Conservation (phyloP, 768 basidiomycete genomes). For the Tricholoma flavovirens region DNA sequence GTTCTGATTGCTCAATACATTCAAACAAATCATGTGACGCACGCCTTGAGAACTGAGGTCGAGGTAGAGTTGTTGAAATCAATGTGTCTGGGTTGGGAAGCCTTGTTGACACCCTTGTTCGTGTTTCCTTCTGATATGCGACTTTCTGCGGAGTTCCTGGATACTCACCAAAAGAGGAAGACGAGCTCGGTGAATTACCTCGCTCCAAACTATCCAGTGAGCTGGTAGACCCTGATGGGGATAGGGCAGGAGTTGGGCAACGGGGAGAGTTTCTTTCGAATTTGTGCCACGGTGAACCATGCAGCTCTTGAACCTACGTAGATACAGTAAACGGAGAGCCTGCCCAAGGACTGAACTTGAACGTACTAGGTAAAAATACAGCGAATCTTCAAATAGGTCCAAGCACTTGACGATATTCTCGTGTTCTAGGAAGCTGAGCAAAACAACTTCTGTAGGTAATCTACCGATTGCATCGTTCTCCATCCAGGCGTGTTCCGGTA, state of each 20-base stretch:
- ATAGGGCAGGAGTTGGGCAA: slow-evolving; percentile 47
- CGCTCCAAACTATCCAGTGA: slow-evolving; percentile 39
- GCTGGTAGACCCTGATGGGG: slow-evolving; percentile 47
- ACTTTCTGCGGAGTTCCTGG: not conserved
- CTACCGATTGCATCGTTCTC: slow-evolving; percentile 54
- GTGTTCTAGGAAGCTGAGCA: slow-evolving; percentile 71
- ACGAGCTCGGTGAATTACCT: slow-evolving; percentile 33
- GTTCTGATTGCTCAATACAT: slow-evolving; percentile 83
- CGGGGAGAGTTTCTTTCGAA: slow-evolving; percentile 27
- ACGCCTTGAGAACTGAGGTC: slow-evolving; percentile 53
- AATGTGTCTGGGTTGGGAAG: slow-evolving; percentile 12
- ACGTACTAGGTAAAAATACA: slow-evolving; percentile 84
- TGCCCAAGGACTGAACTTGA: slow-evolving; percentile 1
- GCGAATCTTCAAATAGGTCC: slow-evolving; percentile 77
- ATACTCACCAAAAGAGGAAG: not conserved
- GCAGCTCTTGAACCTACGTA: slow-evolving; percentile 80
- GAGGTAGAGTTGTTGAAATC: slow-evolving; percentile 15
- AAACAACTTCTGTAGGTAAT: slow-evolving; percentile 77
- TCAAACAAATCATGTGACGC: slow-evolving; percentile 92
- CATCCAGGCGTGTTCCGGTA: slow-evolving; percentile 56
- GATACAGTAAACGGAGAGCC: not conserved
- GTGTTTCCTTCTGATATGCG: not conserved
- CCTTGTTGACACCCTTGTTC: not conserved
- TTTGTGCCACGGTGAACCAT: slow-evolving; percentile 84
- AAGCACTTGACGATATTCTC: slow-evolving; percentile 79